Base-by-base conservation (phyloP, 495 filamentous ascomycete species). In the Amorphotheca resinae region DNA sequence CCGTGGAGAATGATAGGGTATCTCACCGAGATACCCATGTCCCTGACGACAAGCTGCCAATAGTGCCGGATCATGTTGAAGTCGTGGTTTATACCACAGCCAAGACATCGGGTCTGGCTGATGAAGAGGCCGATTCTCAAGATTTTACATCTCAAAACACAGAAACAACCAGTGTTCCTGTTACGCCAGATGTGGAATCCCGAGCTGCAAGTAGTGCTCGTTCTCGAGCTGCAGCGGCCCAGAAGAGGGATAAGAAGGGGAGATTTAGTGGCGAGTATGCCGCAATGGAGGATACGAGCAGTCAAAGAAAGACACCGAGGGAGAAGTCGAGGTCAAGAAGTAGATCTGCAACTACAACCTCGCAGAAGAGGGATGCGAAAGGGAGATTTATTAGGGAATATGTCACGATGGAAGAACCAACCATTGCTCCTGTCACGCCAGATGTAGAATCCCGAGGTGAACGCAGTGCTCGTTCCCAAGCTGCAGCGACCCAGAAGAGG, bases 71-170 rank as follows among this genome's bases (percentile, higher is more conserved):
- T n/a, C n/a, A n/a, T n/a, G n/a, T n/a, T n/a, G n/a, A 41, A 30
- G 41, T 48, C 15, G 20, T 36, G 17, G 30, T 48, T 11, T 45
- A 51, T 28, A 41, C 35, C 12, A 44, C 51, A 14, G 39, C 34
- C 4, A 47, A 37, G 9, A 17, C 40, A 28, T 30, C 9, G 15
- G 34, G 9, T 18, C 26, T 22, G 7, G 17, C 20, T 12, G 33
- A 35, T 14, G 5, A 33, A 33, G 4, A 15, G 4, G 12, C 31
- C 12, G 16, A 15, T n/a, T 33, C 31, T 6, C 25, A 12, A 30
- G 25, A 30, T 12, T 6, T 6, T 12, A 15, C 31, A 33, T 4
- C 31, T 14, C n/a, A n/a, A n/a, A n/a, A n/a, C n/a, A n/a, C n/a
- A n/a, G n/a, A n/a, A n/a, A n/a, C n/a, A n/a, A n/a, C n/a, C n/a